A percentile compares a stretch with the other conserved stretches of the same genome.
Conservation (phyloP, 495 filamentous ascomycete species). For the Annulohypoxylon moriforme region DNA sequence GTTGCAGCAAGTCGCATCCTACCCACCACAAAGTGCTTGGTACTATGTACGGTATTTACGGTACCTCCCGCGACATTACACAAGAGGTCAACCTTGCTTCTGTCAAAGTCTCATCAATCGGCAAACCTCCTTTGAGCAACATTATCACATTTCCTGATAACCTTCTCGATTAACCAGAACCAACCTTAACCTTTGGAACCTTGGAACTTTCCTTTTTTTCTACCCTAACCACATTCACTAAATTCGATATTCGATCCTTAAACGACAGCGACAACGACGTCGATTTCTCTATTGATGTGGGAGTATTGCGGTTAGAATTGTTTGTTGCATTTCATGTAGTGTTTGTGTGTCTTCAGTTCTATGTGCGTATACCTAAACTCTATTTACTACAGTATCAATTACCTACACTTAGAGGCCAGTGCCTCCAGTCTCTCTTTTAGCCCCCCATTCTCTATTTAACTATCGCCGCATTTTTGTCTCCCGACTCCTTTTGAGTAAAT, state of each 20-base stretch:
- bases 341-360: constrained; percentile 32
- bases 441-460: constrained; percentile 21
- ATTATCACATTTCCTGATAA: constrained; percentile 38
- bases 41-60: constrained; percentile 20
- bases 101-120: constrained; percentile 39
- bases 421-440: not conserved
- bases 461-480: constrained; percentile 36
- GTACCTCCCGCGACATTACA: constrained; percentile 34
- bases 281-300: constrained; percentile 7
- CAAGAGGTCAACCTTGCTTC: constrained; percentile 24
- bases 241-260: constrained; percentile 19
- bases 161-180: not conserved
- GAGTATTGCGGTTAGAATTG: constrained; percentile 15
- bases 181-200: constrained; percentile 13
- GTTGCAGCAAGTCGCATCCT: constrained; percentile 20
- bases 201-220: constrained; percentile 18
- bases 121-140: constrained; percentile 44
- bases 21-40: constrained; percentile 21
- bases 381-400: too few relatives aligned
- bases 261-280: not conserved
- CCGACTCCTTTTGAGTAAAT: constrained; percentile 31
- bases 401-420: not conserved
- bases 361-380: constrained; percentile 28
- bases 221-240: constrained; percentile 8
- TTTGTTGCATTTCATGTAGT: constrained; percentile 38